Base-by-base conservation (phyloP, 768 basidiomycete genomes). In the Hygrocybe coccinea region DNA sequence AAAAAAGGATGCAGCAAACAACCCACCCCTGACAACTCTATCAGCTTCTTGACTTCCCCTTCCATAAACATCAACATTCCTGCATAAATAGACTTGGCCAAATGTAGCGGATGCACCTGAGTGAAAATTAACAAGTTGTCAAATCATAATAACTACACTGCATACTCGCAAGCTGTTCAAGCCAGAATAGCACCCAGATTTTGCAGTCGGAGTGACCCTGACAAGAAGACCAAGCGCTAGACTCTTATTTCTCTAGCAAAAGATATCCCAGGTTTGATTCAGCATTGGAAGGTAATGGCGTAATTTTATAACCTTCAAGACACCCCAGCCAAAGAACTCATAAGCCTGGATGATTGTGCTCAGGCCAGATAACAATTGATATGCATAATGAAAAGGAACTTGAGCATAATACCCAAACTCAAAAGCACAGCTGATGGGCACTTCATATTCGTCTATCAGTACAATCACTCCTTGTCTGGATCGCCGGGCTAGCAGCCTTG, bases 1-100 rank as follows among this genome's bases (percentile, higher is more conserved):
- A 39, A n/a, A 44, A 38, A 14, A 41, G 11, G 39, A 55, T 39
- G n/a, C n/a, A n/a, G n/a, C n/a, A n/a, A 19, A 25, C 36, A 57
- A 46, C 52, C 50, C 56, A 57, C 56, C 1, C 53, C 43, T 19
- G 19, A 19, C 25, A 22, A 25, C 24, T 17, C 43, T 38, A 19
- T 39, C 41, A 57, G 38, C 39, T 47, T 4, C 51, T 41, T 44
- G 36, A 57, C 56, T 54, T 57, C 25, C 7, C 49, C 17, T 54
- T 57, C 56, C 21, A 50, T 57, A 50, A 57, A 57, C 56, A 57
- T 57, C 51, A 57, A 38, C 56, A 56, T 56, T 19, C 55, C 55
- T 39, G 55, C 37, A 52, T 37, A 56, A 41, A 24, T 17, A 47
- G 55, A 56, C 17, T 56, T 44, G 4, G 12, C 33, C 25, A 12